phyloP scores from a whole-genome alignment of 768 basidiomycete species.

The Agaricus blazei region DNA sequence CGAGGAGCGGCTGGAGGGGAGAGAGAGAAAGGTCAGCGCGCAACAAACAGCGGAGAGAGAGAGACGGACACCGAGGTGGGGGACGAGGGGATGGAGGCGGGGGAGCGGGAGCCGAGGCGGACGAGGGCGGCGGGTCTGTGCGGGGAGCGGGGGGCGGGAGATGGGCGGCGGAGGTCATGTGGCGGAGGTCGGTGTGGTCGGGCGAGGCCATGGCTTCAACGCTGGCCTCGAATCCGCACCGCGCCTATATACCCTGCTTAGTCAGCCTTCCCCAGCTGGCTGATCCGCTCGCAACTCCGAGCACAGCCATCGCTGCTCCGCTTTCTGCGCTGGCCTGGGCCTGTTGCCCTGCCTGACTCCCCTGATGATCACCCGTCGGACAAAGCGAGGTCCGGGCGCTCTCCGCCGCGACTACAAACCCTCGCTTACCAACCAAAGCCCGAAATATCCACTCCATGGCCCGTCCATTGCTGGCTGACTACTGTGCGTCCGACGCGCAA shows the following conservation, averaged over 20 bases:
- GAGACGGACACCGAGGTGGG: constrained; percentile 69
- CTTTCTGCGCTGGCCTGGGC: no score
- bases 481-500: no score
- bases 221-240: not conserved
- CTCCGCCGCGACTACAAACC: no score
- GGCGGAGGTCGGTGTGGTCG: constrained; percentile 38
- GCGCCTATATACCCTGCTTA: constrained; percentile 2
- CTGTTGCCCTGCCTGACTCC: no score
- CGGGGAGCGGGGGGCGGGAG: constrained; percentile 28
- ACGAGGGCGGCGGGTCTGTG: constrained; percentile 42
- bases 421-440: no score
- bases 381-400: no score
- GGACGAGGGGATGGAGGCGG: constrained; percentile 72
- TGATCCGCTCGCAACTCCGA: not conserved
- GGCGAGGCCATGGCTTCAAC: no score
- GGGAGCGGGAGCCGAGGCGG: constrained; percentile 58
- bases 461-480: no score
- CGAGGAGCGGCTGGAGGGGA: constrained; percentile 50
- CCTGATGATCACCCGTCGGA: no score
- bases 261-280: constrained; percentile 1
- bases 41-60: not conserved
- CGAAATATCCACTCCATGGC: no score
- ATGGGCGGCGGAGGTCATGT: constrained; percentile 46
- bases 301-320: not conserved
- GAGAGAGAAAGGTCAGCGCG: constrained; percentile 8